Evolutionary conservation across 176 grass and related monocot species (phyloP).

Genomic region (Avena atlantica): DNA sequence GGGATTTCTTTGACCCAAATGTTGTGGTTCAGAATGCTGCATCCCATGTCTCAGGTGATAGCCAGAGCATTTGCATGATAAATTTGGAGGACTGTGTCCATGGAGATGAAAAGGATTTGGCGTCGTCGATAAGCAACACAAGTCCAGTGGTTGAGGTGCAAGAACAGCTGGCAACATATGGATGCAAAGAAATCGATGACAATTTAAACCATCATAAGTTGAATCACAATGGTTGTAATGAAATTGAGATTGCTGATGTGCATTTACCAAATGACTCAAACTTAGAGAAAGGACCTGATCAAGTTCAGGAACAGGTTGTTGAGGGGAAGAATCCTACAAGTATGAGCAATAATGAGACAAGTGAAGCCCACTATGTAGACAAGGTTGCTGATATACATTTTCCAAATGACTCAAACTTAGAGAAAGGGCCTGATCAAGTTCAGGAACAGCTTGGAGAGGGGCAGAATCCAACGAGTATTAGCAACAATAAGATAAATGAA

Average conservation of each 20-base stretch:
- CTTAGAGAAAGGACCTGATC: constrained; percentile 18
- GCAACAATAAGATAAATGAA: background rate
- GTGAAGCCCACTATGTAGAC: background rate
- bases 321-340: background rate
- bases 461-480: background rate
- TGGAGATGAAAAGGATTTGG: constrained; percentile 15
- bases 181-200: constrained; percentile 7
- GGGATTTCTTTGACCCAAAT: constrained; percentile 72
- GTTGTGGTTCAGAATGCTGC: constrained; percentile 20
- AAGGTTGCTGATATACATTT: constrained; percentile 15
- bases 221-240: constrained; percentile 10
- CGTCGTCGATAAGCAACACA: constrained; percentile 32
- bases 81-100: constrained; percentile 1
- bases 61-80: background rate
- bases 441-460: background rate
- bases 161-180: constrained; percentile 12
- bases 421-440: constrained; percentile 23
- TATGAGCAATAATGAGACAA: background rate
- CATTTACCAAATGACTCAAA: constrained; percentile 27
- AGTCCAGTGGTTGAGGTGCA: constrained; percentile 17
- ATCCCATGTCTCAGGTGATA: constrained; percentile 17
- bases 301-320: background rate
- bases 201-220: constrained; percentile 5
- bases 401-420: constrained; percentile 16
- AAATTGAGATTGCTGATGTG: constrained; percentile 25